phyloP scores from a whole-genome alignment of 2,329 filamentous ascomycete species.

The Phyllosticta citribraziliensis region DNA sequence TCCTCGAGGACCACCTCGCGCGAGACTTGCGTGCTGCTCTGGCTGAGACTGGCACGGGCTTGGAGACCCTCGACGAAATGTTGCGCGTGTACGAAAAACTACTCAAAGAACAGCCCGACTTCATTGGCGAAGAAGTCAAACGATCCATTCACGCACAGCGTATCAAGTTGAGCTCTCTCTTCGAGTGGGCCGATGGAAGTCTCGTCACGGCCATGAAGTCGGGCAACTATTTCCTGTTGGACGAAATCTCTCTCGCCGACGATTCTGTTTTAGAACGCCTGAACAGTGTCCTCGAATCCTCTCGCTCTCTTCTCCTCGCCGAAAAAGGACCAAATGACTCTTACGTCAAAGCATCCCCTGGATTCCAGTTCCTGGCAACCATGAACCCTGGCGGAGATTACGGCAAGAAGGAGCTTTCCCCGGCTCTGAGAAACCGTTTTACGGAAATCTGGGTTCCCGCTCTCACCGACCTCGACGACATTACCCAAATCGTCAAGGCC shows the following conservation, averaged over 20 bases:
- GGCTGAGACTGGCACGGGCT: not conserved
- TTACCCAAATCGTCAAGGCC: conserved; percentile 72
- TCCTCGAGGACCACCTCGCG: conserved; percentile 56
- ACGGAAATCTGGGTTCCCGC: conserved; percentile 98
- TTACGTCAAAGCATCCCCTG: conserved; percentile 61
- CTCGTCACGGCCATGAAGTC: conserved; percentile 88
- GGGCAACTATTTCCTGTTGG: conserved; percentile 84
- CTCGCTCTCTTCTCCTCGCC: conserved; percentile 75
- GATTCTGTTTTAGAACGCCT: conserved; percentile 93
- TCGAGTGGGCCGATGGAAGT: conserved; percentile 93
- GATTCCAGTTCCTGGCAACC: conserved; percentile 93
- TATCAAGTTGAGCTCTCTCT: conserved; percentile 69
- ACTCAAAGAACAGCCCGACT: conserved; percentile 32
- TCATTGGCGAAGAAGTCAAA: conserved; percentile 35
- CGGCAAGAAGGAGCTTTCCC: conserved; percentile 93
- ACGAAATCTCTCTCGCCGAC: conserved; percentile 95
- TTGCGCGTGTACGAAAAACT: conserved; percentile 51
- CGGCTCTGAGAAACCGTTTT: conserved; percentile 88
- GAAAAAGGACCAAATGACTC: conserved; percentile 87
- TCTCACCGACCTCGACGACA: conserved; percentile 73
- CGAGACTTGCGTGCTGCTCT: conserved; percentile 46
- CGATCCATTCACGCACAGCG: conserved; percentile 21
- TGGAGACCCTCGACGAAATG: conserved; percentile 31
- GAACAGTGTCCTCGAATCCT: conserved; percentile 90
- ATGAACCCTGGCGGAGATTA: conserved; percentile 99